Evolutionary conservation across 1,284 basidiomycete species (phyloP).

Genomic region (Sporisorium graminicola): DNA sequence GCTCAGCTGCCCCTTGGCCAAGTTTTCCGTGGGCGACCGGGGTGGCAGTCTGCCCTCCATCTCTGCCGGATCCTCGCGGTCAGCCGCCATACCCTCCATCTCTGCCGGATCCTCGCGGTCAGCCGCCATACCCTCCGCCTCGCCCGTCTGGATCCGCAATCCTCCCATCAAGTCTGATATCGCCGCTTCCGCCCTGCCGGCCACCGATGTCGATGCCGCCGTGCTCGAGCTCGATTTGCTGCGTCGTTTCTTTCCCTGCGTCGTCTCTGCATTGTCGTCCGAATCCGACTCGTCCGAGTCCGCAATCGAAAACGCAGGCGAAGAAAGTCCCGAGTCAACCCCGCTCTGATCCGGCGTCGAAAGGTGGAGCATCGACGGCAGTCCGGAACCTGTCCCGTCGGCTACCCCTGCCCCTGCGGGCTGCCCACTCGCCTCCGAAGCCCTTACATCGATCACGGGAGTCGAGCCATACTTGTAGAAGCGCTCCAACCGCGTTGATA

Average conservation of each 20-base stretch:
- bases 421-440: background rate
- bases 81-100: constrained; percentile 9
- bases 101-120: constrained; percentile 25
- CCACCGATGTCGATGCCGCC: background rate
- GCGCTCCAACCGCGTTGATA: constrained; percentile 38
- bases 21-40: constrained; percentile 33
- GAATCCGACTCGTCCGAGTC: constrained; percentile 55
- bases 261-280: constrained; percentile 1
- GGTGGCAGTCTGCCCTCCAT: constrained; percentile 4
- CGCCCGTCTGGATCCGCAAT: constrained; percentile 10
- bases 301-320: constrained; percentile 60
- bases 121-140: constrained; percentile 3
- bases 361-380: constrained; percentile 12
- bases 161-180: constrained; percentile 15
- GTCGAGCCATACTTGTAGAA: constrained; percentile 38
- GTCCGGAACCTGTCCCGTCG: background rate
- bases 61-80: constrained; percentile 22
- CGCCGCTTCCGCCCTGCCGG: background rate
- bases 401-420: background rate
- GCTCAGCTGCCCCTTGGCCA: constrained; percentile 55
- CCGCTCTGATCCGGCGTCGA: constrained; percentile 21
- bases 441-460: constrained; percentile 17
- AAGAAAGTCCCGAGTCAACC: constrained; percentile 44
- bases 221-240: background rate
- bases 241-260: background rate